Conservation (phyloP, 352 stramenopile species). For the Globisporangium megalacanthum region DNA sequence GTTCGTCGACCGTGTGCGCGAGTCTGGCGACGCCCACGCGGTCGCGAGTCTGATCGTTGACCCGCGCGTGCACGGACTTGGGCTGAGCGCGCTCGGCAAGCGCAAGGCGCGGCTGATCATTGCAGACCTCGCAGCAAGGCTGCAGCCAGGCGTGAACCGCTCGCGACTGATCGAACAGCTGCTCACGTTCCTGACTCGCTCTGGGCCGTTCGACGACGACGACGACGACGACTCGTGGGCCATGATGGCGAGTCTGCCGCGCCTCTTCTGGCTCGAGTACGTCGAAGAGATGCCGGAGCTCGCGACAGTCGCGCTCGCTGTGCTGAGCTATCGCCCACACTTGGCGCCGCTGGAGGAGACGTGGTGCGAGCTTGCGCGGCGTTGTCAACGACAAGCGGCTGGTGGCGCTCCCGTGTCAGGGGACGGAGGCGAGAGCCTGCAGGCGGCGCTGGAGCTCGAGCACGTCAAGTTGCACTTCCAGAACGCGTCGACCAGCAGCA, state of each 20-base stretch:
- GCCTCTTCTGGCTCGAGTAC: slow-evolving; percentile 46
- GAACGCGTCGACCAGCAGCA: slow-evolving; percentile 1
- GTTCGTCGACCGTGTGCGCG: slow-evolving; percentile 17
- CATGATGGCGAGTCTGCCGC: slow-evolving; percentile 31
- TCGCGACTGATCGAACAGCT: slow-evolving; percentile 27
- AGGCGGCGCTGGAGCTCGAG: slow-evolving; percentile 8
- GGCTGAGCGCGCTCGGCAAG: slow-evolving; percentile 26
- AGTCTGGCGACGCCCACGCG: slow-evolving; percentile 16
- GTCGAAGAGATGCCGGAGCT: slow-evolving; percentile 23
- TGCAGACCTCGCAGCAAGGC: slow-evolving; percentile 9
- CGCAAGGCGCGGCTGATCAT: slow-evolving; percentile 23
- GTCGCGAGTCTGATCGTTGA: slow-evolving; percentile 32
- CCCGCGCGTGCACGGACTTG: slow-evolving; percentile 25
- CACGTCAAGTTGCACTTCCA: slow-evolving; percentile 7
- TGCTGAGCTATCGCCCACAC: slow-evolving; percentile 24
- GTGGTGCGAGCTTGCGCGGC: slow-evolving; percentile 13
- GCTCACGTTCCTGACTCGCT: slow-evolving; percentile 28
- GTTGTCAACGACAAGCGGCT: background rate
- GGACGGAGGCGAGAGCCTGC: background rate
- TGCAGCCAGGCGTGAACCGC: slow-evolving; percentile 14
- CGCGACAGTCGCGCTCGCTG: slow-evolving; percentile 24
- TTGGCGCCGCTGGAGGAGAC: slow-evolving; percentile 24
- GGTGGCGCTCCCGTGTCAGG: no score
- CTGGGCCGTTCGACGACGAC: slow-evolving; percentile 40
- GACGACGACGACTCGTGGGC: slow-evolving; percentile 29